phyloP scores from a whole-genome alignment of 768 basidiomycete species.

The Lactifluus subvellereus region DNA sequence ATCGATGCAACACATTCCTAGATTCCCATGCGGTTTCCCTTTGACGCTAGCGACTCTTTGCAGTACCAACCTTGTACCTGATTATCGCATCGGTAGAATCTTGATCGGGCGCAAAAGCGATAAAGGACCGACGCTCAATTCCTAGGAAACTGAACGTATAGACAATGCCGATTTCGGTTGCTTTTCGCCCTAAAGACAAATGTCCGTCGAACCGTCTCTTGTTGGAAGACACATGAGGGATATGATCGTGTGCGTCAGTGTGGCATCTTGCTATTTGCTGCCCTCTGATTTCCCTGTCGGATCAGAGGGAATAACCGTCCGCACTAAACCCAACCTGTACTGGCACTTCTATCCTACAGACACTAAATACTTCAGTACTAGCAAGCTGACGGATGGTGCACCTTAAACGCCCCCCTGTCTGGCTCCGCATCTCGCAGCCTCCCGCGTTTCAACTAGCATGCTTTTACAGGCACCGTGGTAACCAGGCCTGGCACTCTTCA shows the following conservation, averaged over 20 bases:
- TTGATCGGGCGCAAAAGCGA: neutral
- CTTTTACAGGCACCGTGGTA: neutral
- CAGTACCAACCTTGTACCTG: constrained; percentile 1
- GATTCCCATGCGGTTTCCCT: neutral
- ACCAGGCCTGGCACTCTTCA: neutral
- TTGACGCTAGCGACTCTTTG: constrained; percentile 4
- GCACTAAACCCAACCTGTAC: constrained; percentile 6
- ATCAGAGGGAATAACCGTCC: neutral
- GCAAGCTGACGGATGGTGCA: neutral
- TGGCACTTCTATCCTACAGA: neutral
- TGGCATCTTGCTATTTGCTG: constrained; percentile 6
- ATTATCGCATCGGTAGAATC: neutral
- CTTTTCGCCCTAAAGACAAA: neutral
- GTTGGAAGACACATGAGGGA: neutral
- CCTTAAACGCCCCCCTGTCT: neutral
- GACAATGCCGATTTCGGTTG: neutral
- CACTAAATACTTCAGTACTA: neutral
- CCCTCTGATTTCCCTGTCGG: neutral
- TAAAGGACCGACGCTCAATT: neutral
- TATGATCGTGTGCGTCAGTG: constrained; percentile 2
- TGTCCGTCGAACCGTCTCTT: neutral
- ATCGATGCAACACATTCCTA: constrained; percentile 7
- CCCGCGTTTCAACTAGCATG: neutral
- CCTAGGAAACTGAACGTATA: neutral
- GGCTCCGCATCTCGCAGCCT: neutral